These are phyloP conservation scores for Aspergillus bombycis DNA, from an alignment of 2,329 filamentous ascomycete species.

Conservation along the genomic window DNA sequence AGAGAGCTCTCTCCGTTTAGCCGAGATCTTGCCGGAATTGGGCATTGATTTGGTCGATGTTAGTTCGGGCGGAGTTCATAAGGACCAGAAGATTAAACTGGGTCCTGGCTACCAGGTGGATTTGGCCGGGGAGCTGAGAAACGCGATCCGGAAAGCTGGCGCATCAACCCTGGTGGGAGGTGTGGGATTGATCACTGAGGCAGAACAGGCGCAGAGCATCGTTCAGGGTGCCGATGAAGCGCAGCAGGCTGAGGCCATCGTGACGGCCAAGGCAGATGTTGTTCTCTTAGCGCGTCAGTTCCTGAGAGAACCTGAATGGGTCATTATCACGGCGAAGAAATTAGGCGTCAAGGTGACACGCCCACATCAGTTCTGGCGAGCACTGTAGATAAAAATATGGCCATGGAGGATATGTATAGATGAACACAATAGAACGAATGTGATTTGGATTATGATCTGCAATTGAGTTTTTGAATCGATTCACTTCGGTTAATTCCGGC, in stretches of 20 bases:
- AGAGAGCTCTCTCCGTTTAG: conserved; percentile 42
- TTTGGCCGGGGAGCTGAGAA: conserved; percentile 51
- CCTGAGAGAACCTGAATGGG: conserved; percentile 59
- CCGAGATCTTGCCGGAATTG: conserved; percentile 43
- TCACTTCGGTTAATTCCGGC: background rate
- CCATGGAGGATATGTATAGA: background rate
- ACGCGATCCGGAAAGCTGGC: conserved; percentile 39
- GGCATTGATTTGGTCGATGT: conserved; percentile 52
- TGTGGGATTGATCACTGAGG: conserved; percentile 58
- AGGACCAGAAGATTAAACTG: conserved; percentile 47
- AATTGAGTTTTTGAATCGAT: background rate
- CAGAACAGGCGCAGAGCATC: conserved; percentile 54
- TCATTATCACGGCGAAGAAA: conserved; percentile 54
- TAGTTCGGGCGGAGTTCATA: conserved; percentile 50
- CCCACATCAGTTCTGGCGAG: conserved; percentile 51
- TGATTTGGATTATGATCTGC: background rate
- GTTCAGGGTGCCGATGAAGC: conserved; percentile 41
- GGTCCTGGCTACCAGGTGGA: conserved; percentile 55
- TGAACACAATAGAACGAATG: background rate
- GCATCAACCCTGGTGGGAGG: conserved; percentile 54
- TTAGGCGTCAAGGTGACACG: conserved; percentile 53
- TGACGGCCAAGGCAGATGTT: conserved; percentile 48
- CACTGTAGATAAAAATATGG: background rate
- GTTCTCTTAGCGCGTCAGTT: conserved; percentile 59
- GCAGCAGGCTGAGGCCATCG: conserved; percentile 27